Evolutionary conservation across 2,329 filamentous ascomycete genomes (phyloP), one percentile per base, ranked within the genome.

Genomic region (Xylariaceae sp.): DNA sequence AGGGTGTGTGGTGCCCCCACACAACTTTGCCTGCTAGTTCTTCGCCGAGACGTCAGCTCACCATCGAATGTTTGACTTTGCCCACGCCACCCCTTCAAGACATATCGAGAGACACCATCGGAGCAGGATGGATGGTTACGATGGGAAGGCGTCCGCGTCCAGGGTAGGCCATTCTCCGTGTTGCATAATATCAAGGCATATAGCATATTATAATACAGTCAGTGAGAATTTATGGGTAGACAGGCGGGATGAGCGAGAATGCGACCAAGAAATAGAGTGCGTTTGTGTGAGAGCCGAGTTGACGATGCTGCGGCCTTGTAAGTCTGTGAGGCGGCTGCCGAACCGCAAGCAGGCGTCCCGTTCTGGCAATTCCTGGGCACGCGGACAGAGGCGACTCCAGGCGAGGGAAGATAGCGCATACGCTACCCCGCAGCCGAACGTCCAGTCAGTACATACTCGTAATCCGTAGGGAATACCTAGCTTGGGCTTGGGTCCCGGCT

Each of bases 391-490:
- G 11, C 37, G 37, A 42, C 23, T 30, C 23, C 17, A 62, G 48
- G 23, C 42, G 37, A 42, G 55, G 53, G 50, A 30, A 15, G 17
- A 45, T 34, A 51, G 23, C 49, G 48, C 10, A 30, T 13, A 50
- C 48, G 56, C 59, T 61, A 63, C 61, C 61, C 61, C 61, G 61
- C 59, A 63, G 55, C 51, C 56, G 56, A 30, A 30, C 23, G 23
- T 30, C 23, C 23, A 30, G 23, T 30, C 23, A 30, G 23, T 30
- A n/a, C n/a, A n/a, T n/a, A n/a, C n/a, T n/a, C n/a, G n/a, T n/a
- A 30, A 30, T 30, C 23, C 23, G 23, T 30, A 30, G 23, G 23
- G 23, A 30, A 30, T 30, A n/a, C n/a, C n/a, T n/a, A 30, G 23
- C 23, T 30, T 30, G 23, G 23, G 23, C 23, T 30, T 30, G 23